These are phyloP conservation scores for Ogataea methylovora DNA, from an alignment of 805 yeast species.

Conservation along the genomic window DNA sequence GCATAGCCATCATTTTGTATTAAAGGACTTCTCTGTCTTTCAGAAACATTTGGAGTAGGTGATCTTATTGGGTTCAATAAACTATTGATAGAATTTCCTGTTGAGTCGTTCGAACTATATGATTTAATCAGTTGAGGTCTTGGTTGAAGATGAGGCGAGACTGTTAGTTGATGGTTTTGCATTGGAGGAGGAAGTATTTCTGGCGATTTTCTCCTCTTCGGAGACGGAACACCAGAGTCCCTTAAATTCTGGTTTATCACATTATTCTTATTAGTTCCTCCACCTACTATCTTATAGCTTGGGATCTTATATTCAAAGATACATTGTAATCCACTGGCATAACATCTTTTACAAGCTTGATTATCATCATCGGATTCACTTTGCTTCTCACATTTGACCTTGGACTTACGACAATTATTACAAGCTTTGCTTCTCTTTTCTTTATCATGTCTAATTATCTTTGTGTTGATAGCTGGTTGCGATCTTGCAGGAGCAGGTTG, in stretches of 20 bases:
- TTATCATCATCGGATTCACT: slow-evolving; percentile 19
- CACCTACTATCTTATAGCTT: slow-evolving; percentile 25
- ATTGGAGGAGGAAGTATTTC: too few relatives aligned
- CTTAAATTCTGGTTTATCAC: slow-evolving; percentile 1
- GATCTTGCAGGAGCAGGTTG: background rate
- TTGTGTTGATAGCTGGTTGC: background rate
- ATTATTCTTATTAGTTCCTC: slow-evolving; percentile 8
- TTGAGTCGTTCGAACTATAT: too few relatives aligned
- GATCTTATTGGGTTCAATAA: too few relatives aligned
- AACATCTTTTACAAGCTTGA: slow-evolving; percentile 54
- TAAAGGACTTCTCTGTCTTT: too few relatives aligned
- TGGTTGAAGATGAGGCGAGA: too few relatives aligned
- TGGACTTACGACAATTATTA: slow-evolving; percentile 51
- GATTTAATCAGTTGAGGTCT: too few relatives aligned
- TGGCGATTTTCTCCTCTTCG: too few relatives aligned
- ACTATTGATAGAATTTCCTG: too few relatives aligned
- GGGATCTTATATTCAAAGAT: slow-evolving; percentile 51
- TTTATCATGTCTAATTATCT: slow-evolving; percentile 4
- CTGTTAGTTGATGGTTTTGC: too few relatives aligned
- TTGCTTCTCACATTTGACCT: slow-evolving; percentile 52
- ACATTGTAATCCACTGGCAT: slow-evolving; percentile 44
- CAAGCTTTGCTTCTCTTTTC: slow-evolving; percentile 46
- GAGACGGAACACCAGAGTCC: too few relatives aligned
- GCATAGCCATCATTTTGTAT: too few relatives aligned
- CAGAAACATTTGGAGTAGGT: too few relatives aligned